These are phyloP conservation scores for Metarhizium album DNA, from an alignment of 2,329 filamentous ascomycete species.

Conservation along the genomic window DNA sequence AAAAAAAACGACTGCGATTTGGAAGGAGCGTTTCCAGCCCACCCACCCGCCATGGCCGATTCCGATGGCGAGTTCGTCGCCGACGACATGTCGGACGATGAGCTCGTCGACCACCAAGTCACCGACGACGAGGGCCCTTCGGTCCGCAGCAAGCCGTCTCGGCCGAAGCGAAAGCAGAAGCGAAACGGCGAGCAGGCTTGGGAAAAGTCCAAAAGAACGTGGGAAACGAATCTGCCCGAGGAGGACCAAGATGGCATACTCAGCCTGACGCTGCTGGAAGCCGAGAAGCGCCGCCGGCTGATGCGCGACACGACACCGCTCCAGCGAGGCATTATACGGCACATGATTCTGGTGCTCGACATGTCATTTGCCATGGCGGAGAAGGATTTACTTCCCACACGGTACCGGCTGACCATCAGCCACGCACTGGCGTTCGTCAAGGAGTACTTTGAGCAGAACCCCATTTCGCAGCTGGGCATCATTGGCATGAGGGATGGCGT, in stretches of 20 bases:
- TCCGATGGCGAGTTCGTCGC: conserved; percentile 61
- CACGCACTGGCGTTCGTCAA: conserved; percentile 81
- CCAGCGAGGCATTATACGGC: conserved; percentile 95
- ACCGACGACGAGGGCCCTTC: conserved; percentile 25
- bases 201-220: conserved; percentile 56
- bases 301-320: conserved; percentile 90
- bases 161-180: conserved; percentile 20
- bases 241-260: conserved; percentile 74
- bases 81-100: conserved; percentile 55
- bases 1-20: neutral
- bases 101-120: conserved; percentile 41
- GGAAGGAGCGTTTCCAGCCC: neutral
- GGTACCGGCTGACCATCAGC: conserved; percentile 70
- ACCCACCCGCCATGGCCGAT: conserved; percentile 58
- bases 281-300: conserved; percentile 69
- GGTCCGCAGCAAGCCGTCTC: conserved; percentile 17
- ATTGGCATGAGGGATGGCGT: conserved; percentile 90
- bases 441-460: conserved; percentile 97
- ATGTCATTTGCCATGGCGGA: conserved; percentile 90
- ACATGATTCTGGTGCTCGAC: conserved; percentile 82
- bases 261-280: conserved; percentile 67
- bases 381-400: conserved; percentile 84
- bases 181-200: conserved; percentile 43
- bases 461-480: conserved; percentile 89
- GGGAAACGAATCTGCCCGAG: conserved; percentile 56